Conservation (phyloP, 108 stramenopile genomes). For the Nitzschia sp. region DNA sequence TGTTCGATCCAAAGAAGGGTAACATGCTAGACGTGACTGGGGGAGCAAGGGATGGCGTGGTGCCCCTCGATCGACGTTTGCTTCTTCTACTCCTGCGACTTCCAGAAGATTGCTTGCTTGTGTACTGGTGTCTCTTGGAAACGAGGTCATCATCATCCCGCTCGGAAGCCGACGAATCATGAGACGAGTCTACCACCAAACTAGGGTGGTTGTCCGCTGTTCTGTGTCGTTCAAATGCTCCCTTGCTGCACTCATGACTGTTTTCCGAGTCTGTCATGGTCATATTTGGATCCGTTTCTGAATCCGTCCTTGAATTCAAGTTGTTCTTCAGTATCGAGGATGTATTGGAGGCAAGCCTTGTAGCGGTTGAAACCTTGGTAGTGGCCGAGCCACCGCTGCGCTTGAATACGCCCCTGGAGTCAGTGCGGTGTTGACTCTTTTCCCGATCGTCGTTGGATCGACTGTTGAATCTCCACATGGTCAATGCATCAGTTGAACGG, state of each 20-base stretch:
- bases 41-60: not conserved
- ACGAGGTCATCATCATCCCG: not conserved
- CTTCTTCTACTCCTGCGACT: not conserved
- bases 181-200: too few relatives aligned
- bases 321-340: too few relatives aligned
- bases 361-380: too few relatives aligned
- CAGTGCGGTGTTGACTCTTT: not conserved
- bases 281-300: not conserved
- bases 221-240: not conserved
- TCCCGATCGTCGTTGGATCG: not conserved
- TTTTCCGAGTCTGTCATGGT: not conserved
- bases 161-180: not conserved
- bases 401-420: not conserved
- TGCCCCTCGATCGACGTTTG: not conserved
- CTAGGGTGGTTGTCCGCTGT: too few relatives aligned
- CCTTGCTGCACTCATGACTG: not conserved
- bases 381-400: too few relatives aligned
- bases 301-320: not conserved
- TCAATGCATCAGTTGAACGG: not conserved
- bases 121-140: not conserved
- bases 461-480: conserved; percentile 1
- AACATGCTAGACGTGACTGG: too few relatives aligned
- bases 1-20: too few relatives aligned
- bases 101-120: not conserved
- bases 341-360: too few relatives aligned